Base-by-base conservation (phyloP, 2,329 filamentous ascomycete species). In the Neobulgaria alba region DNA sequence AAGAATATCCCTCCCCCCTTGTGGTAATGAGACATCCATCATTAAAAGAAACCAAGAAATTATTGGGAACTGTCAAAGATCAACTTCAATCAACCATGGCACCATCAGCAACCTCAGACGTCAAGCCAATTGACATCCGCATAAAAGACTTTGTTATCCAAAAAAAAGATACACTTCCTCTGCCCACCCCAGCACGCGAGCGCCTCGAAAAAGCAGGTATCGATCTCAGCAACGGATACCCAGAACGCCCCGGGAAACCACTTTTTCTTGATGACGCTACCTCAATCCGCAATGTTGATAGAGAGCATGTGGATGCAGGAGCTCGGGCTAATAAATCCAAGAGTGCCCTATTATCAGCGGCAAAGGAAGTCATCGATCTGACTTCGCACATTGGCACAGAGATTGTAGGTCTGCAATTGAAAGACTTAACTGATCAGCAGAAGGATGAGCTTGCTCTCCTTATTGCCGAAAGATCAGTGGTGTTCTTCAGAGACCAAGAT, bases 261-360 rank as follows among this genome's bases (percentile, higher is more conserved):
- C 63, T 85, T 1, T 86, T 78, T 50, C 64, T 85, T 0, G 75
- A 87, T 42, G 82, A 86, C 49, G 77, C 80, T 3, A 76, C 75
- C 60, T 74, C 73, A 35, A 80, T 87, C 55, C 66, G 82, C 14
- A 67, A 74, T 57, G 59, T 70, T 42, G 72, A 71, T 46, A 71
- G 70, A 18, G 59, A 64, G 14, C 68, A 82, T 41, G 52, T 72
- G 9, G 81, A 85, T 37, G 71, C 77, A 0, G 79, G 78, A 2
- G 67, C 73, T 2, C 70, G 80, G 31, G 82, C 82, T 29, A 71
- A 84, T 57, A 75, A 75, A 53, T 69, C 71, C 3, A 82, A 83
- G 63, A 78, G 68, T 40, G 68, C 69, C 3, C 64, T 83, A 2
- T 50, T 83, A 3, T 67, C 69, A 0, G 74, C 78, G 1, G 79